Percentiles rank a stretch among this genome's conserved stretches.
phyloP scores from a whole-genome alignment of 495 filamentous ascomycete genomes.

The Sordaria brevicollis region DNA sequence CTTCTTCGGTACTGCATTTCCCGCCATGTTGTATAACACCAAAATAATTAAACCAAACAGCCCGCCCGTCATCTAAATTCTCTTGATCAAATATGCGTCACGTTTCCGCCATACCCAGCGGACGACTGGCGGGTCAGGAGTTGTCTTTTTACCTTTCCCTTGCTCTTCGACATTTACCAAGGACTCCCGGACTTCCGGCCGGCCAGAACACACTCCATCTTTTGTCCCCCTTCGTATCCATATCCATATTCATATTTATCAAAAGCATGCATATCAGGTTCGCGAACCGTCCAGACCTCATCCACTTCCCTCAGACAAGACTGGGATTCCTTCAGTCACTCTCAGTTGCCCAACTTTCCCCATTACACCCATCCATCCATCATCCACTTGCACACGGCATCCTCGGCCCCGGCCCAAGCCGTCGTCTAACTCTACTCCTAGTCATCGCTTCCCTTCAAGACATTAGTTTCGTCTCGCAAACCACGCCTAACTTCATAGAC shows the following conservation, averaged over 20 bases:
- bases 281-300: background rate
- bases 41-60: background rate
- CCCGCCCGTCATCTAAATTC: background rate
- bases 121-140: background rate
- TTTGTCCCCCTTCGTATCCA: background rate
- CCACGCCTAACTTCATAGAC: background rate
- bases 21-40: background rate
- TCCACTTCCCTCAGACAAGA: background rate
- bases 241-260: background rate
- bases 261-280: background rate
- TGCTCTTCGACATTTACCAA: background rate
- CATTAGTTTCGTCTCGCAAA: background rate
- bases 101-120: background rate
- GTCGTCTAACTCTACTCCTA: no score
- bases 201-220: background rate
- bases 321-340: background rate
- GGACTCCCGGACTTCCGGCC: background rate
- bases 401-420: background rate
- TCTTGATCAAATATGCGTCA: background rate
- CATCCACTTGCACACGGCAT: background rate
- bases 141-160: background rate
- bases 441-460: background rate
- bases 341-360: background rate
- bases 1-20: background rate
- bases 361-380: background rate